Base-by-base conservation (phyloP, 75 land plant genomes). In the Ceratopteris richardii region DNA sequence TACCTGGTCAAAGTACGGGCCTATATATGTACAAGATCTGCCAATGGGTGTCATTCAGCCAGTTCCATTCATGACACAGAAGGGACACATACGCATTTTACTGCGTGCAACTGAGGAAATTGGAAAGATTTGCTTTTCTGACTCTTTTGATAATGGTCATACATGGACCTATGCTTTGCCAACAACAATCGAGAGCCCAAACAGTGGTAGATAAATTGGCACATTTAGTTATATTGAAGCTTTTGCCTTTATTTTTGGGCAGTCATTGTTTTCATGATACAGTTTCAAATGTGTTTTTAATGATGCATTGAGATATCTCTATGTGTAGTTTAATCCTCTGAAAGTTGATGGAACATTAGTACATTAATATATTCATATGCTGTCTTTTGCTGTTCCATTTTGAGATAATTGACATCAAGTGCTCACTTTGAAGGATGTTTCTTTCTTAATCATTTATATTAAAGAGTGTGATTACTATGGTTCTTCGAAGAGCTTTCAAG, bases 21-120 rank as follows among this genome's bases (percentile, higher is more conserved):
- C 77, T 6, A 74, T 74, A 24, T 74, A 57, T 51, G 43, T 74
- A 1, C 25, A 25, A 2, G 66, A 57, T 16, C 51, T 40, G 29
- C 51, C 62, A n/a, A 69, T 61, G 61, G 73, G 77, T n/a, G 77
- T 74, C 29, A 74, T 68, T 43, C 77, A 74, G 51, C 77, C 77
- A 31, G 73, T 74, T 56, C 73, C 77, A 20, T 74, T 55, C 63
- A 22, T 69, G 18, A 64, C 73, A 51, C 3, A 18, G 29, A 42
- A 58, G 24, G 62, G 62, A 25, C 42, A 30, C 12, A 39, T 74
- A 31, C 66, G 77, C 12, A 56, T 74, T 19, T 51, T 74, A 14
- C 24, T 74, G 30, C 41, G 77, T 27, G 44, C 77, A 31, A 37
- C 67, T 46, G 40, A 62, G 11, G 42, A 29, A 17, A 63, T 74